Percentiles rank a stretch among this genome's conserved stretches.
These are phyloP conservation scores for Misopates orontium DNA, from an alignment of 257 asterid genomes.

Conservation along the genomic window DNA sequence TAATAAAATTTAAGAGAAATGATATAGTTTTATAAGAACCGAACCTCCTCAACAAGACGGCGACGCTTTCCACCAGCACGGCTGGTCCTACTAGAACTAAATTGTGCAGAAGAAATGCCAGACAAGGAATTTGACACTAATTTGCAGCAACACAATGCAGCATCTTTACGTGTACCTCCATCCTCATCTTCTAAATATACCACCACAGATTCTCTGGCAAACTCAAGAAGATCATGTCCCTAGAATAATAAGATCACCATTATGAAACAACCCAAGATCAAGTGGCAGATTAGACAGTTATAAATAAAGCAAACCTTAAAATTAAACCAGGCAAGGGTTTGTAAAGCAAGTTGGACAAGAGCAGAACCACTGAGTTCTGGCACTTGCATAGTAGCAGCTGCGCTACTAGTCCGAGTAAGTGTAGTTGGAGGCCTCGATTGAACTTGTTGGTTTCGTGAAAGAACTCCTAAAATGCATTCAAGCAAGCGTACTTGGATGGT, in stretches of 20 bases:
- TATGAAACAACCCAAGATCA: constrained; percentile 3
- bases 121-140: constrained; percentile 84
- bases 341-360: constrained; percentile 91
- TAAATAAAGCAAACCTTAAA: constrained; percentile 59
- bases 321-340: constrained; percentile 85
- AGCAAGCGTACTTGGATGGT: constrained; percentile 84
- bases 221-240: constrained; percentile 98
- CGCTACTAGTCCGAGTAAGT: constrained; percentile 57
- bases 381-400: constrained; percentile 62
- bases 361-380: constrained; percentile 84
- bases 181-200: constrained; percentile 91
- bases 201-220: constrained; percentile 91
- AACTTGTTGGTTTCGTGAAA: constrained; percentile 71
- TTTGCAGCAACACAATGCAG: constrained; percentile 97
- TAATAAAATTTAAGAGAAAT: constrained; percentile 1
- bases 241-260: constrained; percentile 34
- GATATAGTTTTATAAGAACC: constrained; percentile 23
- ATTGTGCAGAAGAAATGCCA: constrained; percentile 64
- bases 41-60: constrained; percentile 94
- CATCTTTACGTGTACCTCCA: constrained; percentile 93
- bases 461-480: constrained; percentile 85
- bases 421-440: constrained; percentile 65
- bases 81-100: constrained; percentile 70
- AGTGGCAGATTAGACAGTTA: constrained; percentile 15
- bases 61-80: constrained; percentile 93